Conservation (phyloP, 2,329 filamentous ascomycete species). For the Bipolaris zeicola region DNA sequence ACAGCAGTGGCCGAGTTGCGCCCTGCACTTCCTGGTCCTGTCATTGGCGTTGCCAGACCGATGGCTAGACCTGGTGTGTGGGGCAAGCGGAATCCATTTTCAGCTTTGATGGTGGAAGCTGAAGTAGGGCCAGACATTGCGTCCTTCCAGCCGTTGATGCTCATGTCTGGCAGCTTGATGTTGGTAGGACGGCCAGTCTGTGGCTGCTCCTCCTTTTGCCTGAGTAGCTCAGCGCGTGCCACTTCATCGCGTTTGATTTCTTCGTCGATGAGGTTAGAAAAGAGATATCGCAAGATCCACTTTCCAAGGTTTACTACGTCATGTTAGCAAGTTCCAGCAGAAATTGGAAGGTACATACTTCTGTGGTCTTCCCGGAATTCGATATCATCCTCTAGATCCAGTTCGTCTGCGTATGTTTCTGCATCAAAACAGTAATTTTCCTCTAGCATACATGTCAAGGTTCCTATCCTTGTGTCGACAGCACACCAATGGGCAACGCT, state of each 20-base stretch:
- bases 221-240: slow-evolving; percentile 72
- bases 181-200: slow-evolving; percentile 65
- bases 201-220: slow-evolving; percentile 64
- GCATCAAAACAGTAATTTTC: slow-evolving; percentile 97
- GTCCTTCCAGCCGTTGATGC: slow-evolving; percentile 55
- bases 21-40: slow-evolving; percentile 44
- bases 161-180: slow-evolving; percentile 60
- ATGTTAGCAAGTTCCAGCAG: neutral
- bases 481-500: slow-evolving; percentile 96
- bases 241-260: slow-evolving; percentile 81
- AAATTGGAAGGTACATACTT: slow-evolving; percentile 61
- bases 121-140: slow-evolving; percentile 51
- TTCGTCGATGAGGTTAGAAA: slow-evolving; percentile 86
- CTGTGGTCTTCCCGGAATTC: slow-evolving; percentile 92
- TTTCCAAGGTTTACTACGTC: slow-evolving; percentile 86
- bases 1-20: slow-evolving; percentile 44
- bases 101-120: slow-evolving; percentile 59
- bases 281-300: slow-evolving; percentile 93
- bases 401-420: slow-evolving; percentile 93
- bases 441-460: slow-evolving; percentile 86
- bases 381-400: slow-evolving; percentile 72
- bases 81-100: slow-evolving; percentile 64
- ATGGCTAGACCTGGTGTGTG: slow-evolving; percentile 79
- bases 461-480: slow-evolving; percentile 90
- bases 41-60: slow-evolving; percentile 71